Conservation (phyloP, 257 asterid genomes). For the Nicotiana obtusifolia region DNA sequence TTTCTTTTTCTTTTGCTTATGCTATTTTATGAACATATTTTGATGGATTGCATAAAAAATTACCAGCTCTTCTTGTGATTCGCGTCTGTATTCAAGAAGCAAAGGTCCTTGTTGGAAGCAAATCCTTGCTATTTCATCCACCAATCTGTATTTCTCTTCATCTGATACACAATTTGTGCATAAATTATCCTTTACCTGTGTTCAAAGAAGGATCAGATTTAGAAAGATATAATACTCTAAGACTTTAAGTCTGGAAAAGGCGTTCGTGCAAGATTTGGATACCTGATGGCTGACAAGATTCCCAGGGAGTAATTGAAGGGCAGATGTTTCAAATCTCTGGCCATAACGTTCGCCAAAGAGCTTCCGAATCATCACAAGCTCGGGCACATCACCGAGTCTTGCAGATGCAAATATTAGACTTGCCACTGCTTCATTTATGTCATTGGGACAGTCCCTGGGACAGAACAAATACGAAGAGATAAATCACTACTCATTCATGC, state of each 20-base stretch:
- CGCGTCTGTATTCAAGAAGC: constrained; percentile 46
- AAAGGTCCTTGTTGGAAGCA: constrained; percentile 36
- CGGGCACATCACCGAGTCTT: constrained; percentile 72
- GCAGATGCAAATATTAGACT: constrained; percentile 74
- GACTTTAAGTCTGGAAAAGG: too few species aligned
- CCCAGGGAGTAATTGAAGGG: constrained; percentile 60
- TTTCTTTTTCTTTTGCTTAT: neutral
- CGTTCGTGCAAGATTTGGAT: neutral
- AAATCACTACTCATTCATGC: neutral
- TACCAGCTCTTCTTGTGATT: constrained; percentile 27
- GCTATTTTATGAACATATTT: neutral
- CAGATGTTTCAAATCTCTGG: constrained; percentile 35
- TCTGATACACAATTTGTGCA: constrained; percentile 35
- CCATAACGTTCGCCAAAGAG: constrained; percentile 67
- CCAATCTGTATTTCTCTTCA: constrained; percentile 47
- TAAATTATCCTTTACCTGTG: constrained; percentile 46
- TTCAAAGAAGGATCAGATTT: neutral
- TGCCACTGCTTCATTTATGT: constrained; percentile 65
- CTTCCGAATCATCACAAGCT: constrained; percentile 48
- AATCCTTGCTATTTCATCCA: constrained; percentile 48
- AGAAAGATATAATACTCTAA: neutral
- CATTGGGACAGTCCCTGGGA: constrained; percentile 71
- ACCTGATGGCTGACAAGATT: constrained; percentile 70
- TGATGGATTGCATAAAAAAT: neutral
- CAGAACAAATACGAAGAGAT: neutral